A percentile compares a stretch with the other conserved stretches of the same genome.
These are phyloP conservation scores for Xylariaceae sp. DNA, from an alignment of 2,329 filamentous ascomycete species.

Conservation along the genomic window DNA sequence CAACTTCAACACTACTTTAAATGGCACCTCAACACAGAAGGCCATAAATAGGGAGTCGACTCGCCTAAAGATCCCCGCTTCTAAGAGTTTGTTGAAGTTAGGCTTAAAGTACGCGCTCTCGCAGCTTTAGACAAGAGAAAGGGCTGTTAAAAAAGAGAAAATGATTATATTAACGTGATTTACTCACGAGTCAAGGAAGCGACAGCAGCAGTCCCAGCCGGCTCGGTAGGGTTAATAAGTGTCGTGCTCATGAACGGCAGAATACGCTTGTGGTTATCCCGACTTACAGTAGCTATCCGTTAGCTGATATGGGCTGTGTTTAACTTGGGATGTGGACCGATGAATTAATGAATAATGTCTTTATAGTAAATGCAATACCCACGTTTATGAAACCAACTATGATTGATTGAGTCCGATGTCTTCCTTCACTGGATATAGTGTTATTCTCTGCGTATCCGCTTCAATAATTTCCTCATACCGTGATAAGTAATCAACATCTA, in stretches of 20 bases:
- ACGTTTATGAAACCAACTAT: no score
- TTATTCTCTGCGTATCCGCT: no score
- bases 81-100: slow-evolving; percentile 28
- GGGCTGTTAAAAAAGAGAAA: no score
- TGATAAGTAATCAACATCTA: no score
- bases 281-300: no score
- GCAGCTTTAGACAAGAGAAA: slow-evolving; percentile 19
- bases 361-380: slow-evolving; percentile 15
- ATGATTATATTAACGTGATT: no score
- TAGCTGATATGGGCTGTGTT: slow-evolving; percentile 4
- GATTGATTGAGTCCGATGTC: no score
- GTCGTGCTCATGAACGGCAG: slow-evolving; percentile 4
- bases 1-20: slow-evolving; percentile 31
- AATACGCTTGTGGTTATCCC: slow-evolving; percentile 3
- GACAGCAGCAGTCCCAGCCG: no score
- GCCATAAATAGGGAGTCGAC: slow-evolving; percentile 10
- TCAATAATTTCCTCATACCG: no score
- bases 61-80: slow-evolving; percentile 19
- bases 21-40: slow-evolving; percentile 5
- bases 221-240: slow-evolving; percentile 1
- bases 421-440: no score
- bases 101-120: slow-evolving; percentile 26
- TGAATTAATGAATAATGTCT: slow-evolving; percentile 22
- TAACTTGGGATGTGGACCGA: slow-evolving; percentile 7
- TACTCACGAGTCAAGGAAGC: no score